Conservation (phyloP, 768 basidiomycete species). For the Postia placenta region DNA sequence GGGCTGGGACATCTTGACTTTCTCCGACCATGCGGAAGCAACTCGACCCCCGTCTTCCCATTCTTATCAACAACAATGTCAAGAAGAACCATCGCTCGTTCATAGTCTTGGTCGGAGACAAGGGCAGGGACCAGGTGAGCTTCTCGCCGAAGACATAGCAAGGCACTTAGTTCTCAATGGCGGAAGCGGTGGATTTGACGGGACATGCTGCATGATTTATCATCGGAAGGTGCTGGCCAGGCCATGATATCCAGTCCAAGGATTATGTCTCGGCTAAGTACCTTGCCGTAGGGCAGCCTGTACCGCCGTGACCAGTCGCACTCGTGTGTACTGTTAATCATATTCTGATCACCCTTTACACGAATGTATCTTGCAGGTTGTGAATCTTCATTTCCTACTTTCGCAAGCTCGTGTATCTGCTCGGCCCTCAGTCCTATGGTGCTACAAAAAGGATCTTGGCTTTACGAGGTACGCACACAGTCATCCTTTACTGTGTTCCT, state of each 20-base stretch:
- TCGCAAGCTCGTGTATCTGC: slow-evolving; percentile 89
- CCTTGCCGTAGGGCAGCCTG: no score
- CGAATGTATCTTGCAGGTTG: no score
- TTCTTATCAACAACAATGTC: slow-evolving; percentile 90
- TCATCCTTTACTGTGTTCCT: not conserved
- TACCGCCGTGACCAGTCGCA: no score
- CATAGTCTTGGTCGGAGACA: slow-evolving; percentile 94
- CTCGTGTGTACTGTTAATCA: no score
- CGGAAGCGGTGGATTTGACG: no score
- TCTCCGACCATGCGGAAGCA: slow-evolving; percentile 64
- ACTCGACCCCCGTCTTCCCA: slow-evolving; percentile 88
- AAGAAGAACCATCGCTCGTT: slow-evolving; percentile 90
- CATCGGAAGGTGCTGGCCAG: no score
- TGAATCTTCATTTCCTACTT: slow-evolving; percentile 92
- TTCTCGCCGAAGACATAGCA: not conserved
- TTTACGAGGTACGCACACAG: slow-evolving; percentile 66
- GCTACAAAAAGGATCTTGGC: slow-evolving; percentile 97
- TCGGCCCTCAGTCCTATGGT: slow-evolving; percentile 92
- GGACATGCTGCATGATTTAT: no score
- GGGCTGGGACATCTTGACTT: no score
- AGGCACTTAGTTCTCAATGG: not conserved
- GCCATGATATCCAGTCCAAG: no score
- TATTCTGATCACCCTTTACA: no score
- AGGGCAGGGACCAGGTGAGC: slow-evolving; percentile 83
- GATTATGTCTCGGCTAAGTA: no score